Evolutionary conservation across 495 filamentous ascomycete genomes (phyloP).

Genomic region (Hyaloscypha hepaticicola): DNA sequence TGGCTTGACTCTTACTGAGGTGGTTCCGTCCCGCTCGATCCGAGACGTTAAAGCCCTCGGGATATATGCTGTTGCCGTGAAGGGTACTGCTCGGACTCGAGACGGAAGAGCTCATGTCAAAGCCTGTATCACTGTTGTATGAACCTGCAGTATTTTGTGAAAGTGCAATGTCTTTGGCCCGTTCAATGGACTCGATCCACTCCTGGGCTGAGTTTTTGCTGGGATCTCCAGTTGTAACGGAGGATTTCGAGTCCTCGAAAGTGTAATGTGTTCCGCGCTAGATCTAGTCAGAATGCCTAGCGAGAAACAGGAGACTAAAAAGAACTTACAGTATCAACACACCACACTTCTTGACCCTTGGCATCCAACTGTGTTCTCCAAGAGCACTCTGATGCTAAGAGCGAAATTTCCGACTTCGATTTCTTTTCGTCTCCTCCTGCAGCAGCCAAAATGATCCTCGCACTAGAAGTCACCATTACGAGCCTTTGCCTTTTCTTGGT

Average conservation of each 20-base stretch:
- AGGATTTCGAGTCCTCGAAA: slow-evolving; percentile 85
- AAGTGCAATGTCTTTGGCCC: slow-evolving; percentile 75
- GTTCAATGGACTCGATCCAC: slow-evolving; percentile 83
- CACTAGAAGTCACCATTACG: slow-evolving; percentile 94
- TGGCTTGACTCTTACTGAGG: slow-evolving; percentile 54
- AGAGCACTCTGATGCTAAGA: slow-evolving; percentile 66
- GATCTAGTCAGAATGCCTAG: background rate
- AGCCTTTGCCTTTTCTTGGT: slow-evolving; percentile 91
- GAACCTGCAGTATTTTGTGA: slow-evolving; percentile 65
- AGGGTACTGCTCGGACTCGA: slow-evolving; percentile 74
- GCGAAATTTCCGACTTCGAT: slow-evolving; percentile 82
- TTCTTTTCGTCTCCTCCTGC: slow-evolving; percentile 95
- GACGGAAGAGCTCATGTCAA: slow-evolving; percentile 69
- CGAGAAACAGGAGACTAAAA: background rate
- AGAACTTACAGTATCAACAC: slow-evolving; percentile 80
- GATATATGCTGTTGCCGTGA: slow-evolving; percentile 43
- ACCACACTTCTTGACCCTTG: slow-evolving; percentile 85
- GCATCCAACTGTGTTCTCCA: slow-evolving; percentile 79
- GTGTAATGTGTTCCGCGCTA: slow-evolving; percentile 88
- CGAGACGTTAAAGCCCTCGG: slow-evolving; percentile 41
- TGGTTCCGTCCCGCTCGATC: slow-evolving; percentile 52
- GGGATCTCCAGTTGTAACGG: slow-evolving; percentile 35
- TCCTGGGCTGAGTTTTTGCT: slow-evolving; percentile 65
- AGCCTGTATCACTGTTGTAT: slow-evolving; percentile 67
- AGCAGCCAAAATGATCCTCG: slow-evolving; percentile 84